Evolutionary conservation across 345 rosid genomes (phyloP).

Genomic region (Tarenaya hassleriana): DNA sequence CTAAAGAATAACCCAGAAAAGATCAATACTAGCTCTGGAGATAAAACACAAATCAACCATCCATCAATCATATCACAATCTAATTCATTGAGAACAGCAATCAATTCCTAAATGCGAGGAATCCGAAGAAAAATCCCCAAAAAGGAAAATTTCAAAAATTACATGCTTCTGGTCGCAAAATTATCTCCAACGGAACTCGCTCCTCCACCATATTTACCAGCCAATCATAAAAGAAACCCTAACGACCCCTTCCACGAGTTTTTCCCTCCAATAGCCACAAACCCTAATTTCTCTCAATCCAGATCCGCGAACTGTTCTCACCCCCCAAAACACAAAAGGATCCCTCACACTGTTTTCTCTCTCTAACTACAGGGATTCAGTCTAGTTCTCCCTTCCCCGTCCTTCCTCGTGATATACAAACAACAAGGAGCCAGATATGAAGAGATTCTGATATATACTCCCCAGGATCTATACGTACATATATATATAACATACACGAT

Average conservation of each 20-base stretch:
- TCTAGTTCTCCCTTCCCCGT: conserved; percentile 12
- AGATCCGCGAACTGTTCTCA: conserved; percentile 17
- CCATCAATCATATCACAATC: conserved; percentile 11
- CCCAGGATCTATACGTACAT: conserved; percentile 28
- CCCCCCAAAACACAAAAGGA: background rate
- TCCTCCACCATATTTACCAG: conserved; percentile 26
- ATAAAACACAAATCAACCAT: background rate
- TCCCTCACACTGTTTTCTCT: conserved; percentile 20
- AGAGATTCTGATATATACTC: conserved; percentile 27
- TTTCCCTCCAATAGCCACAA: conserved; percentile 23
- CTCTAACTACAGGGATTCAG: conserved; percentile 25
- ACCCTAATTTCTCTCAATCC: conserved; percentile 24
- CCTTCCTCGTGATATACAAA: conserved; percentile 26
- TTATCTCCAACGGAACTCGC: conserved; percentile 33
- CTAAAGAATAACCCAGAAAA: conserved; percentile 9
- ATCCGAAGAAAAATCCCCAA: conserved; percentile 20
- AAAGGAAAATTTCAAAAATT: conserved; percentile 22
- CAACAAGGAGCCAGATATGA: conserved; percentile 29
- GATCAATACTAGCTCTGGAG: conserved; percentile 7
- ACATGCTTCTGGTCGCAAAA: conserved; percentile 47
- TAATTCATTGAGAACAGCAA: conserved; percentile 12
- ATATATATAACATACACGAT: background rate
- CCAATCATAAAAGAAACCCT: conserved; percentile 24
- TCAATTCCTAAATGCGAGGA: background rate
- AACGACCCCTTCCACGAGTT: conserved; percentile 27